Evolutionary conservation across 768 basidiomycete genomes (phyloP).

Genomic region (Boletus reticulatus): DNA sequence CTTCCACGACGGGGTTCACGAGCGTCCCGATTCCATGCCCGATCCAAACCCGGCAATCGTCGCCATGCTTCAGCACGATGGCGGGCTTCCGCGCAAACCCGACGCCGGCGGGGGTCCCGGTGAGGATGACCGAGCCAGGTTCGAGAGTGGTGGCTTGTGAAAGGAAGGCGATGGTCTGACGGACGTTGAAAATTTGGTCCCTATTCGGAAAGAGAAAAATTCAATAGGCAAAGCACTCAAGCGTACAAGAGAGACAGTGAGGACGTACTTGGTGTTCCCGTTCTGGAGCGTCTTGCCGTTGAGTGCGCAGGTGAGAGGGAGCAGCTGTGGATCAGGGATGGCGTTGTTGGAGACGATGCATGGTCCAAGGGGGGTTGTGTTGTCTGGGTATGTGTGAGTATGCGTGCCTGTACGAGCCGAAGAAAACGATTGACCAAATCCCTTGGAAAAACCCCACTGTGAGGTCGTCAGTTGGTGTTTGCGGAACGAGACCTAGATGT

Average conservation of each 20-base stretch:
- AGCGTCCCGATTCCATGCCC: slow-evolving; percentile 77
- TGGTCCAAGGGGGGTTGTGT: slow-evolving; percentile 70
- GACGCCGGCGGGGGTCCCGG: slow-evolving; percentile 80
- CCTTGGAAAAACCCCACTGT: slow-evolving; percentile 88
- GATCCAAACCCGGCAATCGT: slow-evolving; percentile 66
- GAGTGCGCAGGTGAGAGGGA: slow-evolving; percentile 60
- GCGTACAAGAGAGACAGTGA: too few relatives aligned
- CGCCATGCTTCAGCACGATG: slow-evolving; percentile 69
- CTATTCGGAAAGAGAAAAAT: slow-evolving; percentile 35
- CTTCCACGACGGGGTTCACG: slow-evolving; percentile 76
- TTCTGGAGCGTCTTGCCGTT: slow-evolving; percentile 73
- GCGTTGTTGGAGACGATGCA: slow-evolving; percentile 66
- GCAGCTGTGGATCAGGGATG: slow-evolving; percentile 63
- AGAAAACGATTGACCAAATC: slow-evolving; percentile 56
- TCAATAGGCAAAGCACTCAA: background rate
- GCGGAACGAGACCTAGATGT: slow-evolving; percentile 63
- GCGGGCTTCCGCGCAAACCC: slow-evolving; percentile 75
- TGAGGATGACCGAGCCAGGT: slow-evolving; percentile 80
- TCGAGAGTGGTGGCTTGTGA: slow-evolving; percentile 83
- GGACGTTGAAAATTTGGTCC: slow-evolving; percentile 78
- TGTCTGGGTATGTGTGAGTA: slow-evolving; percentile 17
- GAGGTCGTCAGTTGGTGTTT: slow-evolving; percentile 76
- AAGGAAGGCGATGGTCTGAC: slow-evolving; percentile 74
- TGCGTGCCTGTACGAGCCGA: too few relatives aligned
- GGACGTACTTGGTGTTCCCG: slow-evolving; percentile 65